Evolutionary conservation across 2,329 filamentous ascomycete species (phyloP), one percentile per base, ranked within the genome.

Genomic region (Aspergillus awamori): DNA sequence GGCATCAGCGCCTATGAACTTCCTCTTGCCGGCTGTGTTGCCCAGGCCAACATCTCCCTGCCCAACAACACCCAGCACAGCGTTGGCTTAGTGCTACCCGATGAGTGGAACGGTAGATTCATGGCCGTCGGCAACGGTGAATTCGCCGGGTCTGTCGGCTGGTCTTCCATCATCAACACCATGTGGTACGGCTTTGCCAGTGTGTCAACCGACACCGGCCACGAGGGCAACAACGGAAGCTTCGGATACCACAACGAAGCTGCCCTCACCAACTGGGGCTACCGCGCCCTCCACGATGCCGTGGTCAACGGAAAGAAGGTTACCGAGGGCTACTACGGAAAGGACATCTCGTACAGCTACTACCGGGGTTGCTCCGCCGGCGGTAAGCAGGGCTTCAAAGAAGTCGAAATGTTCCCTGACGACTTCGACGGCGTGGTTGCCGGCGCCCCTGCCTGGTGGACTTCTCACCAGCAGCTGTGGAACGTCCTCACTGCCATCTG

Each of bases 341-440:
- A 68, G 5, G 66, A 72, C 0, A 76, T 79, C 1, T 69, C 72
- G 8, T 82, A 80, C 57, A 81, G 79, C 8, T 71, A 70, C 51
- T 71, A 70, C 63, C 68, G 82, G 1, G 86, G 86, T 8, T 88
- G 86, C 68, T 87, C 84, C 0, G 82, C 84, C 0, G 86, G 87
- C 8, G 86, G 86, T 0, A 77, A 85, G 0, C 84, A 88, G 74
- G 86, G 84, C 2, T 74, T 86, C 38, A 83, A 83, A 57, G 79
- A 81, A 6, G 80, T 83, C 0, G 80, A 87, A 63, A 68, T 74
- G n/a, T 86, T 81, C 62, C 84, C 86, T 0, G 75, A 81, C 0
- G 84, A 87, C 62, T 87, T 87, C 24, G 84, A 87, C 64, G 85
- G 85, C 20, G 77, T 84, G 8, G 67, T 87, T 1, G 81, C 84